Base-by-base conservation (phyloP, 2,329 filamentous ascomycete species). In the Fusarium siculi region DNA sequence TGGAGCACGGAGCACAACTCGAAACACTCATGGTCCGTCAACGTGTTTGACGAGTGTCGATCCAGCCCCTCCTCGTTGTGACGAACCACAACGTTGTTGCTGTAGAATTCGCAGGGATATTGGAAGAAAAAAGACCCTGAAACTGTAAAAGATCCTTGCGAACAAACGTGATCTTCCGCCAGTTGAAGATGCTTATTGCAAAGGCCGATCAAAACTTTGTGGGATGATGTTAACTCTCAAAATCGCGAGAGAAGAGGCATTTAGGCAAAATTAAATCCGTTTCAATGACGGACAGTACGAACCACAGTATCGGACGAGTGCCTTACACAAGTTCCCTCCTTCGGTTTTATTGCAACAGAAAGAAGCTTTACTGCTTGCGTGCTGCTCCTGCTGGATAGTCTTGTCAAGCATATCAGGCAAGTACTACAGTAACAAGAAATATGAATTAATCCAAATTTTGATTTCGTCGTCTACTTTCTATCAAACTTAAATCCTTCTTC, bases 31-130 rank as follows among this genome's bases (percentile, higher is more conserved):
- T 44, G 57, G 57, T 59, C 54, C 52, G 62, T 52, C 52, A 61
- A 52, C 37, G 54, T 50, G 70, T 76, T 75, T 76, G 74, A 76
- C 59, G 57, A 72, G n/a, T 44, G 72, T 40, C 64, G 71, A 74
- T 61, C 56, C 42, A 55, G 46, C 58, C 55, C 42, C 56, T 42
- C 55, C 58, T 61, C 39, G 56, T 59, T 63, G 60, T 56, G 58
- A 46, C 63, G 52, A 52, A 36, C 36, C 43, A 52, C 42, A 54
- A 49, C 58, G 42, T 59, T 68, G 58, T 58, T 46, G 39, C 37
- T 39, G n/a, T 69, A 46, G 52, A 49, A 66, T 53, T 68, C 46
- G 39, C 55, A 67, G 54, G 70, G 70, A 58, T 70, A 34, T n/a
- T 42, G 30, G 10, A 47, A 30, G 25, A 28, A 36, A 62, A 46